Conservation (phyloP, 78 protist genomes). For the Guillardia theta region DNA sequence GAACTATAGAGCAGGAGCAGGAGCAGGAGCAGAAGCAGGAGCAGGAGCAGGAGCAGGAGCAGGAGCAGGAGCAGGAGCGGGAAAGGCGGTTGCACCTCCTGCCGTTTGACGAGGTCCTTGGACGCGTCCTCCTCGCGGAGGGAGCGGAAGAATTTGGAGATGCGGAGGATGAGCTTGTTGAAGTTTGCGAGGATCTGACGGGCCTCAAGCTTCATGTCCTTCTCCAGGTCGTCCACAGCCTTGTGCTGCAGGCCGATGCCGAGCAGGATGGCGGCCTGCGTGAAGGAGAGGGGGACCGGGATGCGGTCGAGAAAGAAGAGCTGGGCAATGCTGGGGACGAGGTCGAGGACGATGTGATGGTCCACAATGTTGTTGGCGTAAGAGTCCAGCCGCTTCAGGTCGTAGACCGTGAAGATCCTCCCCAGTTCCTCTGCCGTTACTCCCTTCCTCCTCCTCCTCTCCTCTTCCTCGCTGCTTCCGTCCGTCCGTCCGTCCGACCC, state of each 20-base stretch:
- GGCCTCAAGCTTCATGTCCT: conserved; percentile 30
- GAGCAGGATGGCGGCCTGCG: conserved; percentile 83
- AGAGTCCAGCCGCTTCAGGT: conserved; percentile 83
- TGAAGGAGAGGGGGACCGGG: conserved; percentile 21
- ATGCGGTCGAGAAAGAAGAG: conserved; percentile 63
- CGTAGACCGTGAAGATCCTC: conserved; percentile 64
- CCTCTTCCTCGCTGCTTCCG: not conserved
- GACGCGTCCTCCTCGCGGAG: not conserved
- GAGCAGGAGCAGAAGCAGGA: too few species aligned
- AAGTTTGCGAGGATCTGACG: conserved; percentile 61
- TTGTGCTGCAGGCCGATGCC: conserved; percentile 88
- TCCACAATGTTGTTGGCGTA: conserved; percentile 73
- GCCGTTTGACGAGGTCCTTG: not conserved
- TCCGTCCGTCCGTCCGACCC: not conserved
- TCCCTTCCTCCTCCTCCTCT: not conserved
- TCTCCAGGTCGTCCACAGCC: conserved; percentile 59
- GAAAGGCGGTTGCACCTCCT: not conserved
- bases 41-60: too few species aligned
- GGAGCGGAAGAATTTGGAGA: not conserved
- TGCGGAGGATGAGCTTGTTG: conserved; percentile 26
- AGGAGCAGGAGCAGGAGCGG: too few species aligned
- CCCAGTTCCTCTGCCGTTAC: conserved; percentile 45
- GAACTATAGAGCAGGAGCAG: too few species aligned
- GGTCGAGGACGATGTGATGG: conserved; percentile 86
- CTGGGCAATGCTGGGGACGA: conserved; percentile 19